phyloP scores from a whole-genome alignment of 768 basidiomycete genomes.

The Kwoniella sp. region DNA sequence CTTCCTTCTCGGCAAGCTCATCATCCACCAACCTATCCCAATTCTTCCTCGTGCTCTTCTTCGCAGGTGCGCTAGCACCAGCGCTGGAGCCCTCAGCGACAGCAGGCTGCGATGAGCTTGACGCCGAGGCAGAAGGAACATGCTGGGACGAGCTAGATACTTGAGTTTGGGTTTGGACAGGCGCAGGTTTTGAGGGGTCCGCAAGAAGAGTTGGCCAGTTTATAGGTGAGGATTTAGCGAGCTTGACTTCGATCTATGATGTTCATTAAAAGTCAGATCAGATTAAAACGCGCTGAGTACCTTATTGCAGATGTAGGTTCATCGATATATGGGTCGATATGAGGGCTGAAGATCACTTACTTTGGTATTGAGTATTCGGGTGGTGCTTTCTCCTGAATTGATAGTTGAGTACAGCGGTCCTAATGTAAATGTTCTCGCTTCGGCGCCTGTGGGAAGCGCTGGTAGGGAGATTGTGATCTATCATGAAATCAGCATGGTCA shows the following conservation, averaged over 20 bases:
- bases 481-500: background rate
- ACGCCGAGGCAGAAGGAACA: background rate
- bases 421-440: constrained; percentile 68
- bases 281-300: no score
- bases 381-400: constrained; percentile 65
- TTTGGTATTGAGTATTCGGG: constrained; percentile 79
- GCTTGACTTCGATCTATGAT: constrained; percentile 68
- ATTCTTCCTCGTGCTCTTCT: constrained; percentile 66
- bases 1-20: constrained; percentile 75
- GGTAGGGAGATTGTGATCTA: constrained; percentile 10
- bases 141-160: background rate
- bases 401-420: constrained; percentile 84
- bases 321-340: no score
- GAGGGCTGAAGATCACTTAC: constrained; percentile 29
- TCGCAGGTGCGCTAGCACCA: constrained; percentile 13
- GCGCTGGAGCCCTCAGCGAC: constrained; percentile 46
- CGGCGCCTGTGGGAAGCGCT: constrained; percentile 5
- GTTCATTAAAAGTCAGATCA: no score
- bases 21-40: constrained; percentile 78
- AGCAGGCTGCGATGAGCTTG: no score
- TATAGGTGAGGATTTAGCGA: constrained; percentile 68
- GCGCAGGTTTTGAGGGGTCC: background rate
- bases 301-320: no score
- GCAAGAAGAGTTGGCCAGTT: constrained; percentile 62
- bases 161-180: constrained; percentile 3